Conservation (phyloP, 495 filamentous ascomycete genomes). For the Letharia columbiana region DNA sequence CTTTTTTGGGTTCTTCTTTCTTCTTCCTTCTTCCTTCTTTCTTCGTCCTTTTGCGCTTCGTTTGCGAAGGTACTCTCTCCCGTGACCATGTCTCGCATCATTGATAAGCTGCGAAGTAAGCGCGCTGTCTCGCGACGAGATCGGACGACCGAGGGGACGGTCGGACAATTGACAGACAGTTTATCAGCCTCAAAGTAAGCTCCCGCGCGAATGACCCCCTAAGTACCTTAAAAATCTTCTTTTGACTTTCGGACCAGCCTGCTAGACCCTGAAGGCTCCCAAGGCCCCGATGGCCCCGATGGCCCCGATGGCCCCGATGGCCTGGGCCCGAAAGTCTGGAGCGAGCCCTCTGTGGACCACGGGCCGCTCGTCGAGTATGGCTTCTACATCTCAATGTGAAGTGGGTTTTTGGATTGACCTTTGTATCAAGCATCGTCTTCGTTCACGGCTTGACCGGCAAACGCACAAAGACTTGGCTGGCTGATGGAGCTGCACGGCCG, state of each 20-base stretch:
- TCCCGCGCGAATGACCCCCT: background rate
- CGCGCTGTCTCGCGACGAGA: background rate
- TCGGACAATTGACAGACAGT: background rate
- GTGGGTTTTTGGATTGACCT: background rate
- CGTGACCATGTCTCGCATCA: background rate
- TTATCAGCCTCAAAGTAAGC: background rate
- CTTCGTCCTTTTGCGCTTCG: background rate
- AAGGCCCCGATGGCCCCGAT: background rate
- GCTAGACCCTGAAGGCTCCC: background rate
- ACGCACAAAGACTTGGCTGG: conserved; percentile 29
- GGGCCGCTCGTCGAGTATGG: conserved; percentile 1
- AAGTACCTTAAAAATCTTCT: background rate
- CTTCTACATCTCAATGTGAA: background rate
- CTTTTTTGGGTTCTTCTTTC: background rate
- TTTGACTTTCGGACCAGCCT: background rate
- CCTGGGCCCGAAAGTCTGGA: background rate
- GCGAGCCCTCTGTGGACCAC: background rate
- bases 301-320: background rate
- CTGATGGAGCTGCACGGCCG: conserved; percentile 13
- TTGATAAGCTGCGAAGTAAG: background rate
- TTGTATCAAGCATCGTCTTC: conserved; percentile 26
- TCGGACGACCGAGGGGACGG: background rate
- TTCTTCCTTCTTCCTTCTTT: background rate
- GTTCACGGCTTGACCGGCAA: conserved; percentile 32
- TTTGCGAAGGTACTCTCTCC: background rate